Percentiles rank a stretch among this genome's conserved stretches.
These are phyloP conservation scores for Cenchrus purpureus DNA, from an alignment of 176 grass and related monocot genomes.

Conservation along the genomic window DNA sequence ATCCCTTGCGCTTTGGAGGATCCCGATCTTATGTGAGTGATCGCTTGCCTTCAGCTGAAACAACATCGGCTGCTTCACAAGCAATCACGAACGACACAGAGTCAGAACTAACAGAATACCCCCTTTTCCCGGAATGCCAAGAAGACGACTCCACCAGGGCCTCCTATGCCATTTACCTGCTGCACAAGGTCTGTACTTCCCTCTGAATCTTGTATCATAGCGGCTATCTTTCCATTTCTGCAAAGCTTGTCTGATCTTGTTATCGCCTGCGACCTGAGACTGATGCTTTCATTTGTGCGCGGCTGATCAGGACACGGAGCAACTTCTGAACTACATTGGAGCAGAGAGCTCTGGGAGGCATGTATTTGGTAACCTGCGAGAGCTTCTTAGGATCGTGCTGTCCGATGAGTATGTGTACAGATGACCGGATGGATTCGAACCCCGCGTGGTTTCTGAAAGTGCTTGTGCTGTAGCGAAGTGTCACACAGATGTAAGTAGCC, in stretches of 20 bases:
- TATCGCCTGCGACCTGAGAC: neutral
- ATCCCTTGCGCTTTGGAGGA: slow-evolving; percentile 58
- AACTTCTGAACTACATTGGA: slow-evolving; percentile 62
- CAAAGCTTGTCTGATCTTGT: slow-evolving; percentile 15
- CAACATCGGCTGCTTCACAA: slow-evolving; percentile 27
- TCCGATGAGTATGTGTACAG: slow-evolving; percentile 54
- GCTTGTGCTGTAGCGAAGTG: slow-evolving; percentile 28
- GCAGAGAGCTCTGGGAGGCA: slow-evolving; percentile 46
- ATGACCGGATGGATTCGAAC: slow-evolving; percentile 34
- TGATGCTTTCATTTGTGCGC: neutral
- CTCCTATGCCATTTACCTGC: slow-evolving; percentile 56
- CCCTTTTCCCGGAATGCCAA: slow-evolving; percentile 61
- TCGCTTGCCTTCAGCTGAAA: slow-evolving; percentile 50
- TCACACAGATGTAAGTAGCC: slow-evolving; percentile 36
- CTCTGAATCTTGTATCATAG: neutral
- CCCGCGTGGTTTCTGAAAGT: neutral
- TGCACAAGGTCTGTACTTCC: slow-evolving; percentile 53
- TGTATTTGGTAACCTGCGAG: slow-evolving; percentile 57
- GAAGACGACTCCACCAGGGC: slow-evolving; percentile 41
- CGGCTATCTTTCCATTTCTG: neutral
- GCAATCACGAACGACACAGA: neutral
- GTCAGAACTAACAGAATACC: slow-evolving; percentile 46
- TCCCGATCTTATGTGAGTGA: slow-evolving; percentile 60
- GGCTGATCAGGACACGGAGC: slow-evolving; percentile 57
- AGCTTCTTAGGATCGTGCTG: slow-evolving; percentile 56